These are phyloP conservation scores for Cyberlindnera japonica DNA, from an alignment of 805 yeast species.

Conservation along the genomic window DNA sequence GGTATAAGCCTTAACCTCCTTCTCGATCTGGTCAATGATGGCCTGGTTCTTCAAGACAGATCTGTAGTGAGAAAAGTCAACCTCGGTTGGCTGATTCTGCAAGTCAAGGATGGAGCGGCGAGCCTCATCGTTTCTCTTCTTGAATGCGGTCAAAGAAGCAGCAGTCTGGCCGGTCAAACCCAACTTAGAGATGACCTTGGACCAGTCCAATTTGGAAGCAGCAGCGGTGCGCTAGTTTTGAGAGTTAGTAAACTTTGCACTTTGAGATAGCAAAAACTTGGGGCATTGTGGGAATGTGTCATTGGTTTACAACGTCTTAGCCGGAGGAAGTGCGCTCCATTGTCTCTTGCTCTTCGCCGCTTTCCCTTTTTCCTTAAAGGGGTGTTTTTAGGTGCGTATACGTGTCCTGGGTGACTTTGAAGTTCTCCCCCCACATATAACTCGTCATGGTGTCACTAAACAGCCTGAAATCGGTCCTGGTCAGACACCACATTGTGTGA, in stretches of 20 bases:
- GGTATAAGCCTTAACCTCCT: conserved; percentile 68
- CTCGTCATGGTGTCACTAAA: not conserved
- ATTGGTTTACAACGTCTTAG: too few species aligned
- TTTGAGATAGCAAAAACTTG: too few species aligned
- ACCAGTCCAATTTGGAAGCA: conserved; percentile 91
- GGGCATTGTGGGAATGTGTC: too few species aligned
- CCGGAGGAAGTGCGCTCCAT: too few species aligned
- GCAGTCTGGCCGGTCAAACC: conserved; percentile 95
- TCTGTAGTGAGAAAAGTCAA: conserved; percentile 82
- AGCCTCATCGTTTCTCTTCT: conserved; percentile 98
- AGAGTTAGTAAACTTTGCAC: conserved; percentile 35
- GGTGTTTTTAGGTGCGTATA: not conserved
- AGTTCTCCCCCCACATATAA: not conserved
- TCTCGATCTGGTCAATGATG: conserved; percentile 77
- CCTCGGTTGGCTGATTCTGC: conserved; percentile 65
- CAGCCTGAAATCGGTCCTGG: not conserved
- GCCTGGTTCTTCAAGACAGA: conserved; percentile 74
- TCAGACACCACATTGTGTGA: not conserved
- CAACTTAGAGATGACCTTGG: conserved; percentile 79
- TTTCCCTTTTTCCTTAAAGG: too few species aligned
- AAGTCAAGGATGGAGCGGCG: conserved; percentile 73
- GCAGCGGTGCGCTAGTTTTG: conserved; percentile 41
- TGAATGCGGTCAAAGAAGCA: conserved; percentile 81
- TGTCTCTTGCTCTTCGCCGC: too few species aligned
- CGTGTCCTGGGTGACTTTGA: too few species aligned